Conservation (phyloP, 495 filamentous ascomycete species). For the Aspergillus panamensis region DNA sequence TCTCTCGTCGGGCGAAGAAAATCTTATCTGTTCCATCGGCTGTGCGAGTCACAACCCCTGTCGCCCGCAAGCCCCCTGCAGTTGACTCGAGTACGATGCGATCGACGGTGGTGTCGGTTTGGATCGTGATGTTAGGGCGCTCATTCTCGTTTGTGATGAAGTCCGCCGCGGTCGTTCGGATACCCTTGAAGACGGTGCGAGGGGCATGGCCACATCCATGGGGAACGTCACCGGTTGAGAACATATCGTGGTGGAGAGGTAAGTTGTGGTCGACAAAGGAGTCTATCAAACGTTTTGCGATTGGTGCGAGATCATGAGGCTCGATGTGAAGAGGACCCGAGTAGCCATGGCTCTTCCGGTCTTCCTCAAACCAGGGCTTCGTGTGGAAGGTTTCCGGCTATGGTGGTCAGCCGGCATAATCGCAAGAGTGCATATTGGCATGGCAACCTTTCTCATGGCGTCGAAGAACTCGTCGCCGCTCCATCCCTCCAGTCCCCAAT, state of each 20-base stretch:
- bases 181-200: slow-evolving; percentile 47
- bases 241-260: slow-evolving; percentile 48
- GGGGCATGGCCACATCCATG: slow-evolving; percentile 52
- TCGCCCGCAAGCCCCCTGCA: slow-evolving; percentile 22
- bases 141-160: slow-evolving; percentile 41
- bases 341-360: slow-evolving; percentile 38
- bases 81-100: slow-evolving; percentile 27
- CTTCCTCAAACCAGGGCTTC: slow-evolving; percentile 42
- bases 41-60: slow-evolving; percentile 24
- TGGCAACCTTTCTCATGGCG: slow-evolving; percentile 47
- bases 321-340: slow-evolving; percentile 46
- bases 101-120: slow-evolving; percentile 38
- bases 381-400: slow-evolving; percentile 49
- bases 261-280: slow-evolving; percentile 46
- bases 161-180: slow-evolving; percentile 47
- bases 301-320: slow-evolving; percentile 49
- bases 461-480: slow-evolving; percentile 51
- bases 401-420: background rate
- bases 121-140: slow-evolving; percentile 36
- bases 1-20: slow-evolving; percentile 39
- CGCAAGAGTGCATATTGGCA: background rate
- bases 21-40: slow-evolving; percentile 29
- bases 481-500: slow-evolving; percentile 56
- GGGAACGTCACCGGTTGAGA: slow-evolving; percentile 43
- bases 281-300: slow-evolving; percentile 44